Evolutionary conservation across 2,329 filamentous ascomycete species (phyloP), one percentile per base, ranked within the genome.

Genomic region (Xylaria sp.): DNA sequence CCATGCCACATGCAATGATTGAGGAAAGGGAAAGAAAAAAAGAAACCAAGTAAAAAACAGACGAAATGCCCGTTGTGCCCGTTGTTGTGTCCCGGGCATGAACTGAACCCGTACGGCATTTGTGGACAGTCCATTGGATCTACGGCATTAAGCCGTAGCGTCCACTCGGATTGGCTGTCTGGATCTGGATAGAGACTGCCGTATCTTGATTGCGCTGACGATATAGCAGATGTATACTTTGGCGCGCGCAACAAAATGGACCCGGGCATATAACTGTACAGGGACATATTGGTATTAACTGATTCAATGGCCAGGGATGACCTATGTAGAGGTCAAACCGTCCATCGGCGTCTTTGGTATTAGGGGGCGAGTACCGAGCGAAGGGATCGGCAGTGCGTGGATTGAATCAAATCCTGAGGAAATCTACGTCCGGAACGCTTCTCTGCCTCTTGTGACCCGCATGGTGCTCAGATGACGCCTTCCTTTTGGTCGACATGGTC

Each of bases 401-500:
- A 19, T n/a, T 47, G 39, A 16, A 40, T 74, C 68, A 81, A 54
- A 81, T 71, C 44, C 69, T 73, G 58, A 82, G 69, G 43, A 74
- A 65, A 59, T 78, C 77, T 48, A 84, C 77, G 60, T 85, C 82
- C 19, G 82, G 81, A 57, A 85, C 80, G 69, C 82, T 85, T 66
- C 82, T 74, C 60, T 84, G 81, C 44, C 79, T 76, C 71, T 85
- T 85, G 69, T 85, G 82, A 39, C 69, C 68, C 17, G 69, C 62
- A 24, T 64, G 63, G 16, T 69, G 68, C 41, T 80, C 78, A 17
- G 68, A 69, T 2, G 79, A 76, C 22, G 81, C 80, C 69, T 85
- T 85, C 57, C 82, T 78, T 71, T 85, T 85, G 49, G 79, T 75
- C 22, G 78, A 75, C 21, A 74, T 60, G 2, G 71, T 68, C 22